Evolutionary conservation across 2,329 filamentous ascomycete genomes (phyloP).

Genomic region (Microcyclospora tardicrescens): DNA sequence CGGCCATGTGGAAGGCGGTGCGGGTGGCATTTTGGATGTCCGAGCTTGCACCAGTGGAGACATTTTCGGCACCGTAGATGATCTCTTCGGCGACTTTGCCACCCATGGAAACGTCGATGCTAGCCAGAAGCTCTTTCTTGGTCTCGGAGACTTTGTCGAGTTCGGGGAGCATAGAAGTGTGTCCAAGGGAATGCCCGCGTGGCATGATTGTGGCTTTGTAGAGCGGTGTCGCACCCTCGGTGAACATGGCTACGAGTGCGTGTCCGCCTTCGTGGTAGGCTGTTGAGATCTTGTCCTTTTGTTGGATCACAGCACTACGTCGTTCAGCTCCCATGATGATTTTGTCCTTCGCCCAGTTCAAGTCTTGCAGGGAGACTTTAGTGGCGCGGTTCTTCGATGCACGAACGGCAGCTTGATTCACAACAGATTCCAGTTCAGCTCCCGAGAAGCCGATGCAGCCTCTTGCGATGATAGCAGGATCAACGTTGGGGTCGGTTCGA

Average conservation of each 20-base stretch:
- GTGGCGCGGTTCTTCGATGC: constrained; percentile 77
- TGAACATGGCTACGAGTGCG: constrained; percentile 77
- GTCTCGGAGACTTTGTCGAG: constrained; percentile 85
- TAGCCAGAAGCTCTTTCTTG: constrained; percentile 69
- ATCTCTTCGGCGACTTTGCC: constrained; percentile 87
- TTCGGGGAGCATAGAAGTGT: constrained; percentile 77
- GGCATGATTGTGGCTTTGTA: constrained; percentile 98
- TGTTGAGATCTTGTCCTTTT: constrained; percentile 92
- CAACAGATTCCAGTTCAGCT: constrained; percentile 89
- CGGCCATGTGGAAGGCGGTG: constrained; percentile 78
- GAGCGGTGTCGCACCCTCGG: constrained; percentile 59
- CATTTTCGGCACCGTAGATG: constrained; percentile 78
- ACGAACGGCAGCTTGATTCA: constrained; percentile 89
- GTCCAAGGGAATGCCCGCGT: constrained; percentile 70
- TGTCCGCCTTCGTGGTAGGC: constrained; percentile 95
- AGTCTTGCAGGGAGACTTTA: constrained; percentile 63
- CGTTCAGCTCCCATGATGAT: constrained; percentile 94
- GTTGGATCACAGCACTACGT: constrained; percentile 75
- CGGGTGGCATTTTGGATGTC: constrained; percentile 75
- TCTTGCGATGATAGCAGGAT: constrained; percentile 69
- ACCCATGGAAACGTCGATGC: constrained; percentile 69
- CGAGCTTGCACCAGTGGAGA: constrained; percentile 73
- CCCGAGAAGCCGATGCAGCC: constrained; percentile 88
- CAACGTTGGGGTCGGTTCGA: constrained; percentile 65
- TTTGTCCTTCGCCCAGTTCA: constrained; percentile 97